A percentile compares a stretch with the other conserved stretches of the same genome.
Evolutionary conservation across 1,284 basidiomycete genomes (phyloP).

Genomic region (Meripilus lineatus): DNA sequence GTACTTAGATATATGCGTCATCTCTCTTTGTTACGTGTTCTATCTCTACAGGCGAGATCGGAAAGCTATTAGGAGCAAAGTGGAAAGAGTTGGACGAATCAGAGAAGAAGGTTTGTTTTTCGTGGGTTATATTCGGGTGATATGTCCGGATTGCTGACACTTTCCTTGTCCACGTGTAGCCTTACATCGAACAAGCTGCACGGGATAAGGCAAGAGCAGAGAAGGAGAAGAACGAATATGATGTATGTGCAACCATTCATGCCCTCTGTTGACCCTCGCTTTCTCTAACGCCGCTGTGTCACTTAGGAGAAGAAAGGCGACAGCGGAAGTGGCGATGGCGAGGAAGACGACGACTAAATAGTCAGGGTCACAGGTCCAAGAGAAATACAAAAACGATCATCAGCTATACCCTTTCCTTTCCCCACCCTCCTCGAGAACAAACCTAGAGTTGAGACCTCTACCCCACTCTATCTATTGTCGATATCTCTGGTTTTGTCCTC

Average conservation of each 20-base stretch:
- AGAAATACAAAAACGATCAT: no score
- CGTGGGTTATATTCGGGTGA: conserved; percentile 1
- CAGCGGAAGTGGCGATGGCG: conserved; percentile 49
- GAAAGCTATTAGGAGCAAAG: conserved; percentile 66
- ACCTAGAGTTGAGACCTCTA: background rate
- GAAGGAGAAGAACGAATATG: conserved; percentile 74
- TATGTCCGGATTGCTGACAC: conserved; percentile 4
- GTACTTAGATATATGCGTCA: conserved; percentile 5
- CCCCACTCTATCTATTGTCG: background rate
- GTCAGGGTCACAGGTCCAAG: no score
- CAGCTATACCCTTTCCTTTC: background rate
- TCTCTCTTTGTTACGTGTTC: conserved; percentile 9
- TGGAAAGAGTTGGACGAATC: conserved; percentile 66
- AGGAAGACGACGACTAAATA: conserved; percentile 47
- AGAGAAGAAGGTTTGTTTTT: conserved; percentile 66
- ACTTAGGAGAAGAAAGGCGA: conserved; percentile 41
- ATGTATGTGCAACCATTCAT: conserved; percentile 38
- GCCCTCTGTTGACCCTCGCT: conserved; percentile 7
- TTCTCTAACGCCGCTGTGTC: background rate
- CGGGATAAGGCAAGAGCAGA: conserved; percentile 85
- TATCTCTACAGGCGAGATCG: conserved; percentile 49
- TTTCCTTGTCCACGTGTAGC: conserved; percentile 39
- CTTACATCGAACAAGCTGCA: conserved; percentile 85
- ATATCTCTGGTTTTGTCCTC: background rate
- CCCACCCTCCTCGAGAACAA: background rate